A percentile compares a stretch with the other conserved stretches of the same genome.
Conservation (phyloP, 306 rosid species). For the Cicer judaicum region DNA sequence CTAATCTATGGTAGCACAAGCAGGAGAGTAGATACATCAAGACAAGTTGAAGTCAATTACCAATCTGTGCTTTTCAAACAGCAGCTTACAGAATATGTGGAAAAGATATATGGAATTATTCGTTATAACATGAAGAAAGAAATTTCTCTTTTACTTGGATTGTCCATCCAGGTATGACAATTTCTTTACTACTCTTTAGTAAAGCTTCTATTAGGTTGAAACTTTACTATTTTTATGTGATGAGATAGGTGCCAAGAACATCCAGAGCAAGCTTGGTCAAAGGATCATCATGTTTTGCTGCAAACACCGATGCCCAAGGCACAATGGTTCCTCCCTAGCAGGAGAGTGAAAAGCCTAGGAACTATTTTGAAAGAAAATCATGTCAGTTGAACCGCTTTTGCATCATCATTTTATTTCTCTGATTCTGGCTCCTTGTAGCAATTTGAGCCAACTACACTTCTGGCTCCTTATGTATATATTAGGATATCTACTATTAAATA, state of each 20-base stretch:
- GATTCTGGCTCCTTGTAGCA: slow-evolving; percentile 36
- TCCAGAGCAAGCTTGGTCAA: slow-evolving; percentile 92
- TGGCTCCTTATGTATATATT: slow-evolving; percentile 24
- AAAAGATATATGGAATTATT: slow-evolving; percentile 95
- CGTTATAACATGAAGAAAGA: slow-evolving; percentile 95
- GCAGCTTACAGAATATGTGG: slow-evolving; percentile 94
- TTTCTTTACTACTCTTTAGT: slow-evolving; percentile 37
- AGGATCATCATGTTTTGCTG: slow-evolving; percentile 79
- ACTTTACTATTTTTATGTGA: slow-evolving; percentile 43
- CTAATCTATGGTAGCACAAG: slow-evolving; percentile 51
- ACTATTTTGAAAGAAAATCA: slow-evolving; percentile 78
- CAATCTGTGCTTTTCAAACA: slow-evolving; percentile 94
- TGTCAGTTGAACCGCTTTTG: slow-evolving; percentile 57
- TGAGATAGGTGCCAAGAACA: slow-evolving; percentile 85
- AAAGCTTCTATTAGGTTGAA: slow-evolving; percentile 37
- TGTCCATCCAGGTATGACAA: slow-evolving; percentile 87
- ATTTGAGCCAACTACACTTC: slow-evolving; percentile 13
- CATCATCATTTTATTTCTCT: slow-evolving; percentile 4
- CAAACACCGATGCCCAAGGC: slow-evolving; percentile 79
- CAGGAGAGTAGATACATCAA: slow-evolving; percentile 76
- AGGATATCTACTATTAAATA: slow-evolving; percentile 23
- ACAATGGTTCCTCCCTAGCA: slow-evolving; percentile 97
- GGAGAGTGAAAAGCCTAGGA: slow-evolving; percentile 83
- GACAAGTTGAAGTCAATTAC: slow-evolving; percentile 97
- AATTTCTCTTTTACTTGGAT: slow-evolving; percentile 86